These are phyloP conservation scores for Theobroma cacao DNA, from an alignment of 345 rosid species.

Conservation along the genomic window DNA sequence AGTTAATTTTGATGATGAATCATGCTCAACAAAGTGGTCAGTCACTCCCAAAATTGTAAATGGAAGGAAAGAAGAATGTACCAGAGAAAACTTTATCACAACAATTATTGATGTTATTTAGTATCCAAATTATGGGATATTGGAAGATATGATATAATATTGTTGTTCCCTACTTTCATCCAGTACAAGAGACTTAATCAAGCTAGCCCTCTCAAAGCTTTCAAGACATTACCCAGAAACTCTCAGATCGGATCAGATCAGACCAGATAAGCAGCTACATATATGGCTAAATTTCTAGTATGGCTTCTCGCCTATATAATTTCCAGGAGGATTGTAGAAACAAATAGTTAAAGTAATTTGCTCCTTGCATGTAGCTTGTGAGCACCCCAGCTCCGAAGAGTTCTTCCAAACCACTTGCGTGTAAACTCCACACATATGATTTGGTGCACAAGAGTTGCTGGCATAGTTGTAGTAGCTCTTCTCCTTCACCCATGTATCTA, in stretches of 20 bases:
- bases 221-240: neutral
- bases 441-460: constrained; percentile 48
- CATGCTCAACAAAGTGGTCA: neutral
- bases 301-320: constrained; percentile 65
- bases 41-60: neutral
- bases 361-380: constrained; percentile 58
- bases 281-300: constrained; percentile 31
- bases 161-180: neutral
- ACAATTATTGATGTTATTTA: neutral
- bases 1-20: neutral
- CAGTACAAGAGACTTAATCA: neutral
- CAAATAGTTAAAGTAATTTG: constrained; percentile 64
- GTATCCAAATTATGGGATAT: neutral
- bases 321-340: constrained; percentile 86
- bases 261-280: neutral
- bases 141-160: neutral
- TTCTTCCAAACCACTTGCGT: constrained; percentile 84
- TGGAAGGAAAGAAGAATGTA: too few species aligned
- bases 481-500: constrained; percentile 71
- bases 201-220: neutral
- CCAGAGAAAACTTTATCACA: neutral
- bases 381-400: constrained; percentile 68
- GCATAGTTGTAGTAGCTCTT: constrained; percentile 53
- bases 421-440: constrained; percentile 69
- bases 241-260: constrained; percentile 7